phyloP scores from a whole-genome alignment of 2,329 filamentous ascomycete species.

The Ceratocystis ficicola region DNA sequence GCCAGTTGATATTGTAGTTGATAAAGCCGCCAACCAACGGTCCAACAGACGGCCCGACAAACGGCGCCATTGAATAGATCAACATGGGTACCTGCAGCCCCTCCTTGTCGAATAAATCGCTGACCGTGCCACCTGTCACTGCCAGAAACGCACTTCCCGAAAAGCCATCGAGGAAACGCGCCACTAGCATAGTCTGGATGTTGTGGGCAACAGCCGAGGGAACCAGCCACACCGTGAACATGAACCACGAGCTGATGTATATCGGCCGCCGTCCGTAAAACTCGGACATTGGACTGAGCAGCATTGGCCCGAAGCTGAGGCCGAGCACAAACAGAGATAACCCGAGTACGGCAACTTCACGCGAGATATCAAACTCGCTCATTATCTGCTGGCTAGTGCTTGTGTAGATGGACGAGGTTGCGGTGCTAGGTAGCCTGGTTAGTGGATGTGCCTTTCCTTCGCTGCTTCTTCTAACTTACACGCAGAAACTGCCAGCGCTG shows the following conservation, averaged over 20 bases:
- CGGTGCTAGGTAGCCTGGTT: slow-evolving; percentile 45
- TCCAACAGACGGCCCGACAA: slow-evolving; percentile 49
- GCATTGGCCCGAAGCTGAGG: slow-evolving; percentile 49
- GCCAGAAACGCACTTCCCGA: slow-evolving; percentile 56
- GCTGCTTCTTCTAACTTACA: slow-evolving; percentile 45
- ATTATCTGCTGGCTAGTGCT: slow-evolving; percentile 68
- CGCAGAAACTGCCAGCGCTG: slow-evolving; percentile 63
- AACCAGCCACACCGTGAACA: slow-evolving; percentile 69
- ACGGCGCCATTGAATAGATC: slow-evolving; percentile 57
- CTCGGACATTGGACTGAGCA: slow-evolving; percentile 53
- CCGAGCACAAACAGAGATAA: slow-evolving; percentile 75
- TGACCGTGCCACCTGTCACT: slow-evolving; percentile 75
- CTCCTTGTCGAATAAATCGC: slow-evolving; percentile 59
- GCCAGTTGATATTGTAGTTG: slow-evolving; percentile 60
- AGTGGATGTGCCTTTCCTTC: background rate
- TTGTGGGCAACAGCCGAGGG: slow-evolving; percentile 72
- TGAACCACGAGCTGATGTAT: slow-evolving; percentile 60
- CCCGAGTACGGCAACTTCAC: slow-evolving; percentile 64
- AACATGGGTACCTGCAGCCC: slow-evolving; percentile 73
- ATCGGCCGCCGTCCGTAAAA: slow-evolving; percentile 76
- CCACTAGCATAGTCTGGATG: slow-evolving; percentile 65
- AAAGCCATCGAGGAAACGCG: slow-evolving; percentile 65
- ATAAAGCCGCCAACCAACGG: slow-evolving; percentile 66
- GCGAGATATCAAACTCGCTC: slow-evolving; percentile 58
- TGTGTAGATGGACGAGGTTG: slow-evolving; percentile 79